Conservation (phyloP, 1,284 basidiomycete genomes). For the Ganoderma leucocontextum region DNA sequence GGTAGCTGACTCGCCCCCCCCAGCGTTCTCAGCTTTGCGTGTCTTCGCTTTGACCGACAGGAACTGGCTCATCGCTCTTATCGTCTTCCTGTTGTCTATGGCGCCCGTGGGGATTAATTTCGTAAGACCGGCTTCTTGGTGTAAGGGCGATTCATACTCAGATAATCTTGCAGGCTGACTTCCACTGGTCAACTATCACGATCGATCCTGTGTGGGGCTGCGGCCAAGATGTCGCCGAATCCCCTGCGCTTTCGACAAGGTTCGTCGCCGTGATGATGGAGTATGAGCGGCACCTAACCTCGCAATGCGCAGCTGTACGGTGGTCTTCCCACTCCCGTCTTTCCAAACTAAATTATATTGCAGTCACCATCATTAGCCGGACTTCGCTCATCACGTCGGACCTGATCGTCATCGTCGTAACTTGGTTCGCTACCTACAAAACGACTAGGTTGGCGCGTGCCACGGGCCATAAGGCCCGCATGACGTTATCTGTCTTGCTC, state of each 20-base stretch:
- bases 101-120: conserved; percentile 16
- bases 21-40: conserved; percentile 22
- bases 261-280: neutral
- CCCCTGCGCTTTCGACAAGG: neutral
- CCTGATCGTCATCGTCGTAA: conserved; percentile 11
- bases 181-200: neutral
- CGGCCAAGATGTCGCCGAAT: neutral
- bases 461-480: neutral
- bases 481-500: conserved; percentile 5
- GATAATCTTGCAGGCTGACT: neutral
- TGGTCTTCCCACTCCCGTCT: neutral
- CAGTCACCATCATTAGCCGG: conserved; percentile 6
- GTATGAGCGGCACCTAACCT: neutral
- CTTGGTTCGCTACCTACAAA: conserved; percentile 8
- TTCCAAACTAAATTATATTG: neutral
- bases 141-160: neutral
- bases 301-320: neutral
- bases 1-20: neutral
- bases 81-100: conserved; percentile 14
- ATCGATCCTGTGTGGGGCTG: conserved; percentile 8
- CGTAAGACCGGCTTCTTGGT: conserved; percentile 4
- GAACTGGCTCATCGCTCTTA: neutral
- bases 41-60: conserved; percentile 16
- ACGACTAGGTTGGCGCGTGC: conserved; percentile 1
- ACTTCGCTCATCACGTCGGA: conserved; percentile 8